Conservation (phyloP, 2,329 filamentous ascomycete genomes). For the Zymoseptoria crescenta region DNA sequence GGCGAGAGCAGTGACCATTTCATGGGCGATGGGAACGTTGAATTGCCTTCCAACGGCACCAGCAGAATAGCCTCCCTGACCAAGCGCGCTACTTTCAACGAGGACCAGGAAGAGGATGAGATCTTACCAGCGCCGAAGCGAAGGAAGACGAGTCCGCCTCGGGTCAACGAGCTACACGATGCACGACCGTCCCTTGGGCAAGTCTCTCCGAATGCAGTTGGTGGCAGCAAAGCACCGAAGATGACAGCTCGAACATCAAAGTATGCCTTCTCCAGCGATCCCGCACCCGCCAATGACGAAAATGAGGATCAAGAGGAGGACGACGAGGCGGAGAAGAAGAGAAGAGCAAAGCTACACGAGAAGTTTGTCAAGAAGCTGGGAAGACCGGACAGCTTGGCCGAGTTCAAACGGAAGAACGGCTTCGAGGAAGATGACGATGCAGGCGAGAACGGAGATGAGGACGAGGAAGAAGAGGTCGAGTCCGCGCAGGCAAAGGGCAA, state of each 20-base stretch:
- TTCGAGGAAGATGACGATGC: constrained; percentile 48
- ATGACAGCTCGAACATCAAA: constrained; percentile 47
- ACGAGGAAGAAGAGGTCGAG: constrained; percentile 48
- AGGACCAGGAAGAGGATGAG: constrained; percentile 12
- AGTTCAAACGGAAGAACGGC: constrained; percentile 55
- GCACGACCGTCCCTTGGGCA: not conserved
- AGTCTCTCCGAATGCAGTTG: not conserved
- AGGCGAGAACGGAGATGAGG: constrained; percentile 48
- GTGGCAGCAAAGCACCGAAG: constrained; percentile 29
- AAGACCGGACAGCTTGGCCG: constrained; percentile 68
- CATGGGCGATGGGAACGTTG: constrained; percentile 16
- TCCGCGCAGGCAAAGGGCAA: constrained; percentile 44
- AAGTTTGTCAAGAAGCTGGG: constrained; percentile 89
- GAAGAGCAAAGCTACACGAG: constrained; percentile 66
- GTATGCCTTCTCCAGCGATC: constrained; percentile 51
- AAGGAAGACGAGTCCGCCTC: constrained; percentile 13
- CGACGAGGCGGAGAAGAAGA: constrained; percentile 46
- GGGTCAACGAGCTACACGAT: constrained; percentile 10
- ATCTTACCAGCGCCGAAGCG: constrained; percentile 15
- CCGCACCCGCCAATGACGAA: constrained; percentile 29
- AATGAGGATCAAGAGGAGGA: constrained; percentile 38
- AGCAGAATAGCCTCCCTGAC: constrained; percentile 3
- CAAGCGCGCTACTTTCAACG: constrained; percentile 14
- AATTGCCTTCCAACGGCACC: constrained; percentile 11
- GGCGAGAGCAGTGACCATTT: constrained; percentile 13